Conservation (phyloP, 441 rosid genomes). For the Pelargonium australe region DNA sequence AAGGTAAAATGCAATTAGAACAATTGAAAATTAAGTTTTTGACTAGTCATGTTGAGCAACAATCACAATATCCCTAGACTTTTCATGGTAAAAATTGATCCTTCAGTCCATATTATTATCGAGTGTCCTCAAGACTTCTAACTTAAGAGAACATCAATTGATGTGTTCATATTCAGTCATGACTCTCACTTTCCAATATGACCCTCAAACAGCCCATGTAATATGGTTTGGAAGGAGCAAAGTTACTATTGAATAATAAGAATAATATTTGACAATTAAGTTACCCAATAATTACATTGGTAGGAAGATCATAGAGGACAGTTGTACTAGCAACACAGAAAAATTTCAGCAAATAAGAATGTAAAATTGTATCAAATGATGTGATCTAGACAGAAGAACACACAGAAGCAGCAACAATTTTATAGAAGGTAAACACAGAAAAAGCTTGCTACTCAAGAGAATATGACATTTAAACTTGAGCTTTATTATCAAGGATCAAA, state of each 20-base stretch:
- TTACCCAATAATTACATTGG: neutral
- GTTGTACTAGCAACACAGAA: neutral
- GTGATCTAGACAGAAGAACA: neutral
- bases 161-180: neutral
- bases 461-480: neutral
- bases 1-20: neutral
- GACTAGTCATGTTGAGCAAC: neutral
- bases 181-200: neutral
- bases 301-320: neutral
- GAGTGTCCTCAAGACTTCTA: neutral
- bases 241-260: neutral
- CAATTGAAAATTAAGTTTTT: neutral
- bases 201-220: neutral
- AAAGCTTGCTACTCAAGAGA: neutral
- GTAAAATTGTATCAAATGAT: neutral
- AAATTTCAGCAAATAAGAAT: neutral
- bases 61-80: neutral
- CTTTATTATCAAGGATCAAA: too few relatives aligned
- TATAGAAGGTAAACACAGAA: neutral
- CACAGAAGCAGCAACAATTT: constrained; percentile 5
- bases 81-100: neutral
- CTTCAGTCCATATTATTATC: neutral
- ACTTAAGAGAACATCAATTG: neutral
- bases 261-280: neutral
- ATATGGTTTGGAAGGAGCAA: neutral